Conservation (phyloP, 2,329 filamentous ascomycete species). For the Alternaria viburni region DNA sequence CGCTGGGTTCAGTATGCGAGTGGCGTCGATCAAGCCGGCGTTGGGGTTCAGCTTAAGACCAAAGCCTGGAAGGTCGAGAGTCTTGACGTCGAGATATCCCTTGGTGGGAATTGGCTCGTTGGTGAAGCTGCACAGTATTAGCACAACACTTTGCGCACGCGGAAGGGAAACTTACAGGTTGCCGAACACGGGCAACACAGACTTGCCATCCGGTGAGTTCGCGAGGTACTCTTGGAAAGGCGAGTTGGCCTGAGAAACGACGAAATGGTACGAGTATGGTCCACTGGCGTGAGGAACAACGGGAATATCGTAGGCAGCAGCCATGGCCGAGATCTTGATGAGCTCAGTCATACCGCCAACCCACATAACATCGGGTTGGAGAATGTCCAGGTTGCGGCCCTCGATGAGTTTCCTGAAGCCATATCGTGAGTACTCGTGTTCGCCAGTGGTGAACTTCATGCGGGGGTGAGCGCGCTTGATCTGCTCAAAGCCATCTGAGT, state of each 20-base stretch:
- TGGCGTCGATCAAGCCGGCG: constrained; percentile 78
- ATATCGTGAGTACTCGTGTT: constrained; percentile 94
- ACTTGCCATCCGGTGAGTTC: constrained; percentile 89
- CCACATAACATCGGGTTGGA: constrained; percentile 98
- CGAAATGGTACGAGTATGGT: constrained; percentile 95
- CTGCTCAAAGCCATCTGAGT: constrained; percentile 87
- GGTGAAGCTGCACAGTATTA: constrained; percentile 7
- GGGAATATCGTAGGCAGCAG: constrained; percentile 90
- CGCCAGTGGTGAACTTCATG: constrained; percentile 92
- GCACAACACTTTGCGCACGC: neutral
- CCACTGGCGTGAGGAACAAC: constrained; percentile 95
- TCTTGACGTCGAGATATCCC: constrained; percentile 78
- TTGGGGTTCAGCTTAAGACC: constrained; percentile 85
- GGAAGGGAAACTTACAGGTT: constrained; percentile 80
- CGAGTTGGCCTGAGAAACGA: constrained; percentile 89
- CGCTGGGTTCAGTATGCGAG: constrained; percentile 72
- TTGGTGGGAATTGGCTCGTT: constrained; percentile 55
- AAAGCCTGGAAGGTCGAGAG: constrained; percentile 89
- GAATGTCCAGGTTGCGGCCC: constrained; percentile 88
- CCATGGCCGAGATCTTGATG: constrained; percentile 86
- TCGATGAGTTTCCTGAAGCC: constrained; percentile 95
- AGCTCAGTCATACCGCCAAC: constrained; percentile 91
- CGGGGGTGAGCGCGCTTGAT: constrained; percentile 90
- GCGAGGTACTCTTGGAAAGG: constrained; percentile 97
- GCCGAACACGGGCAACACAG: constrained; percentile 88